A percentile compares a stretch with the other conserved stretches of the same genome.
These are phyloP conservation scores for Tilletia indica DNA, from an alignment of 1,284 basidiomycete species.

Conservation along the genomic window DNA sequence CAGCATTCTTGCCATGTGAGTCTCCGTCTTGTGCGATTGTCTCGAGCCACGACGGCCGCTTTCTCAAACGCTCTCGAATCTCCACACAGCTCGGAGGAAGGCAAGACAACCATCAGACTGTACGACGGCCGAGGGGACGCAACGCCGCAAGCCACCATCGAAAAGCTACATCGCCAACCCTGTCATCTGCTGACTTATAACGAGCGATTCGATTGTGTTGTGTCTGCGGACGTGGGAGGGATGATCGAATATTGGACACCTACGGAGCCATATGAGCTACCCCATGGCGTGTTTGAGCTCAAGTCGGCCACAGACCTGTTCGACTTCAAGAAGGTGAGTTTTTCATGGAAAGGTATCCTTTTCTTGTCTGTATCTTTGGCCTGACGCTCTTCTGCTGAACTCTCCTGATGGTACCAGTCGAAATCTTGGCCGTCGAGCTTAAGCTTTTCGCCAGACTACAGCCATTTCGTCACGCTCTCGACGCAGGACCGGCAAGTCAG, in stretches of 20 bases:
- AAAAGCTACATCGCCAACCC: conserved; percentile 76
- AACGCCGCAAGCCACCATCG: conserved; percentile 71
- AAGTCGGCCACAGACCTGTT: conserved; percentile 92
- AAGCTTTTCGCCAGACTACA: conserved; percentile 81
- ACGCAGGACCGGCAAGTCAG: conserved; percentile 88
- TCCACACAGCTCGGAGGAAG: conserved; percentile 70
- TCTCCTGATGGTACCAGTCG: conserved; percentile 62
- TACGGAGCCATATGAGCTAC: conserved; percentile 72
- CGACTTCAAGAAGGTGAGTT: conserved; percentile 89
- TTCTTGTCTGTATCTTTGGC: too few relatives aligned
- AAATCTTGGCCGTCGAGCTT: conserved; percentile 87
- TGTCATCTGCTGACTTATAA: conserved; percentile 94
- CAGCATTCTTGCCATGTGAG: conserved; percentile 80
- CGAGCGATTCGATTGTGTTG: conserved; percentile 80
- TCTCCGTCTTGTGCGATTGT: conserved; percentile 18
- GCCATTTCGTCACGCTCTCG: conserved; percentile 86
- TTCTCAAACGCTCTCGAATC: neutral
- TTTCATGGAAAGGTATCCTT: too few relatives aligned
- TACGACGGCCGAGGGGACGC: conserved; percentile 89
- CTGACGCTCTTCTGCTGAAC: too few relatives aligned
- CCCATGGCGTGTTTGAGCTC: conserved; percentile 72
- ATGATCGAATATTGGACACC: conserved; percentile 99
- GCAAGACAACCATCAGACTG: conserved; percentile 73
- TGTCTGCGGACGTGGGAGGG: conserved; percentile 90
- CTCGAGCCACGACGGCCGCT: neutral